Percentiles rank a stretch among this genome's conserved stretches.
Evolutionary conservation across 2,329 filamentous ascomycete species (phyloP).

Genomic region (Aspergillus sp.): DNA sequence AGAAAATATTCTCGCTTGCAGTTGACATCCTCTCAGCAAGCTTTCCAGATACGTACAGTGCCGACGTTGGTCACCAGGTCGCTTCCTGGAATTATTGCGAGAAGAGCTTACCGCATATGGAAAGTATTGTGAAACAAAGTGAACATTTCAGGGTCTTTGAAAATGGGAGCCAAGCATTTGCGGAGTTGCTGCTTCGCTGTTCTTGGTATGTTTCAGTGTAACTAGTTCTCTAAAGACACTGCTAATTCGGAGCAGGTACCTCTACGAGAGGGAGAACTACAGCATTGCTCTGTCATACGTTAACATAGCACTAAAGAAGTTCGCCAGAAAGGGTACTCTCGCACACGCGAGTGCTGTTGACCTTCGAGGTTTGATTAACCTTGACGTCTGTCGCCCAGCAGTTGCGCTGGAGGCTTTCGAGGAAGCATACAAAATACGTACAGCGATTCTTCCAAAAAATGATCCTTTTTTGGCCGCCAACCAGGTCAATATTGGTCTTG

Average conservation of each 20-base stretch:
- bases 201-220: slow-evolving; percentile 2
- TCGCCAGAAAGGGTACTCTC: slow-evolving; percentile 5
- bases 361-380: slow-evolving; percentile 9
- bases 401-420: slow-evolving; percentile 8
- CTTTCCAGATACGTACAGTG: slow-evolving; percentile 7
- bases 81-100: slow-evolving; percentile 7
- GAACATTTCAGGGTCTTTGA: slow-evolving; percentile 2
- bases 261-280: slow-evolving; percentile 11
- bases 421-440: slow-evolving; percentile 3
- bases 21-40: slow-evolving; percentile 6
- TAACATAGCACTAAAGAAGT: slow-evolving; percentile 5
- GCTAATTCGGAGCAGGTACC: slow-evolving; percentile 4
- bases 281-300: slow-evolving; percentile 8
- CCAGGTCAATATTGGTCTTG: slow-evolving; percentile 21
- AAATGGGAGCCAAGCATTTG: slow-evolving; percentile 2
- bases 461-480: slow-evolving; percentile 4
- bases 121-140: slow-evolving; percentile 4
- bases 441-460: slow-evolving; percentile 1
- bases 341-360: slow-evolving; percentile 11
- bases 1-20: slow-evolving; percentile 2
- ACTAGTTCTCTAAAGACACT: too few species aligned
- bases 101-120: slow-evolving; percentile 6
- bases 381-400: slow-evolving; percentile 8
- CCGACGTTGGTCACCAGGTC: slow-evolving; percentile 7
- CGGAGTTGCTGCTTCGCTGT: slow-evolving; percentile 7